phyloP scores from a whole-genome alignment of 1,284 basidiomycete genomes.

The Malassezia globosa region DNA sequence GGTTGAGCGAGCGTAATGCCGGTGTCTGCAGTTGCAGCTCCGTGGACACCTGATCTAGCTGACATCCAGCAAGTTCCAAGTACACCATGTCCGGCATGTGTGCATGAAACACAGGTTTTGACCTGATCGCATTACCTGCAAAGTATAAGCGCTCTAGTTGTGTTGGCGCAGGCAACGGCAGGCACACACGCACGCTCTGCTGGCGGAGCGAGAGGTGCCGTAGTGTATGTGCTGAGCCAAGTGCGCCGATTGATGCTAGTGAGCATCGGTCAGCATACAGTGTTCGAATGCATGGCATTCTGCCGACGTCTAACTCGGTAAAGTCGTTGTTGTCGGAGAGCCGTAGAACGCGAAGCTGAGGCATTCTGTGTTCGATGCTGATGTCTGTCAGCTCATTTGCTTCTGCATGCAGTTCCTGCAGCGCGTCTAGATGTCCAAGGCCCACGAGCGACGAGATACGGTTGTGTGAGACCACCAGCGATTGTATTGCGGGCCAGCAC shows the following conservation, averaged over 20 bases:
- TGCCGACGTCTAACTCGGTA: slow-evolving; percentile 58
- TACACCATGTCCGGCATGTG: slow-evolving; percentile 56
- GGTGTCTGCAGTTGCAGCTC: slow-evolving; percentile 61
- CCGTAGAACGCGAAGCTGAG: slow-evolving; percentile 60
- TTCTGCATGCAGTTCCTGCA: slow-evolving; percentile 74
- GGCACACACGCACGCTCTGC: slow-evolving; percentile 54
- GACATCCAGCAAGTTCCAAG: slow-evolving; percentile 82
- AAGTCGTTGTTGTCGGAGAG: slow-evolving; percentile 67
- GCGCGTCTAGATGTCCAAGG: slow-evolving; percentile 24
- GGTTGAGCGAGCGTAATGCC: slow-evolving; percentile 78
- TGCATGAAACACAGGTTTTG: slow-evolving; percentile 1
- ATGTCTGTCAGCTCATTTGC: slow-evolving; percentile 62
- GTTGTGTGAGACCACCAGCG: slow-evolving; percentile 71
- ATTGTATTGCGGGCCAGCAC: slow-evolving; percentile 54
- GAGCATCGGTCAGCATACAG: slow-evolving; percentile 83
- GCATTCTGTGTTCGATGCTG: slow-evolving; percentile 27
- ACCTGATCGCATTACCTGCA: slow-evolving; percentile 58
- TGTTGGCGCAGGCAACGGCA: slow-evolving; percentile 58
- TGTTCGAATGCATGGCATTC: slow-evolving; percentile 66
- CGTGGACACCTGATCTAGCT: slow-evolving; percentile 62
- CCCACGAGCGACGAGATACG: slow-evolving; percentile 49
- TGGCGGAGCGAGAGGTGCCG: slow-evolving; percentile 85
- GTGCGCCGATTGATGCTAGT: slow-evolving; percentile 51
- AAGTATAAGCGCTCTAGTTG: slow-evolving; percentile 87
- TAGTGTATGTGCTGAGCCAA: slow-evolving; percentile 57